Base-by-base conservation (phyloP, 1,139 yeast species). In the Taphrina flavorubra region DNA sequence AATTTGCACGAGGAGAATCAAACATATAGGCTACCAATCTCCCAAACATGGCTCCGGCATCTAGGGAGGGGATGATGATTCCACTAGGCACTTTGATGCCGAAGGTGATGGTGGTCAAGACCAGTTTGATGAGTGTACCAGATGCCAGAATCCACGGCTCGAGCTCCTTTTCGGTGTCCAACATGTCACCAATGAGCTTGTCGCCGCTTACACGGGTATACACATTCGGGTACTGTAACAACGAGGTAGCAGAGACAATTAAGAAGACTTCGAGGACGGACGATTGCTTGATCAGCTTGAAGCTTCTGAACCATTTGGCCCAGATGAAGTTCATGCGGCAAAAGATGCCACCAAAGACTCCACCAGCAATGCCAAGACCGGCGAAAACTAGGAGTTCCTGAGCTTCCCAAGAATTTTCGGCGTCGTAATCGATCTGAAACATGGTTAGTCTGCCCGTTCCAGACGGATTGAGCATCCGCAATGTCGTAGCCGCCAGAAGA, bases 1-100 rank as follows among this genome's bases (percentile, higher is more conserved):
- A 84, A 0, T 89, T 89, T 70, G 85, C 79, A 7, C 57, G 49
- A 34, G 56, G 46, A 76, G 80, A 82, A 70, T 84, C 84, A 20
- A 85, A 75, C n/a, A 76, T 49, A 78, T 84, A 80, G 0, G 86
- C 86, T 70, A 85, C 79, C 6, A 83, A 75, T 37, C 89, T 76
- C 0, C 90, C 90, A 77, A 85, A 86, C 16, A 87, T 77, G 0
- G 90, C 89, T 7, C 90, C 90, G 68, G 83, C 80, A 0, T 86
- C 88, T 89, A 87, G 86, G 0, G 88, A 84, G 0, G 90, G 90
- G 0, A 87, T 87, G 74, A 87, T 87, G 31, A 87, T 84, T 31
- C 90, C 90, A 68, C 86, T 83, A 0, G 90, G 90, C 1, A 87
- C 79, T 73, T 85, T 86, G 69, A 86, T 76, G 0, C 90, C 90